Conservation (phyloP, 148 eudicot genomes). For the Arctostaphylos glauca region DNA sequence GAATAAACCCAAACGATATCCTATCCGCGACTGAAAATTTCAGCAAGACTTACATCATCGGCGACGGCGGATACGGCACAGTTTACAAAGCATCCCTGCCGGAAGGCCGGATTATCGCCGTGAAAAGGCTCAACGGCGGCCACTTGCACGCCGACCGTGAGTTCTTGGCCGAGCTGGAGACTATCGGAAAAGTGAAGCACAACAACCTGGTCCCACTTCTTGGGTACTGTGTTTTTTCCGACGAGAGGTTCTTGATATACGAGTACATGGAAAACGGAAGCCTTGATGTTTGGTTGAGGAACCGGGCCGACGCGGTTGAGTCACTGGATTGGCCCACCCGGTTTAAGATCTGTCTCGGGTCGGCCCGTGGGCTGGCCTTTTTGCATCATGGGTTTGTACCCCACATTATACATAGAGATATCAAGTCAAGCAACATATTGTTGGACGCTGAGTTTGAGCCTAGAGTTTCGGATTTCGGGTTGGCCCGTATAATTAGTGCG, state of each 20-base stretch:
- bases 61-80: conserved; percentile 93
- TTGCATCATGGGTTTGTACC: conserved; percentile 94
- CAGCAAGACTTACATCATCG: conserved; percentile 80
- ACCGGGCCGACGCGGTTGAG: conserved; percentile 70
- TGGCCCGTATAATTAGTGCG: conserved; percentile 87
- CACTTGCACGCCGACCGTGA: conserved; percentile 71
- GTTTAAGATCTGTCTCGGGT: conserved; percentile 74
- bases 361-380: conserved; percentile 90
- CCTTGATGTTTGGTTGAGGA: conserved; percentile 86
- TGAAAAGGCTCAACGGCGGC: conserved; percentile 80
- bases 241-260: conserved; percentile 79
- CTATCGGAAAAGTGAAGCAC: conserved; percentile 86
- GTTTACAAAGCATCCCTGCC: conserved; percentile 74
- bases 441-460: conserved; percentile 71
- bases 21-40: conserved; percentile 80
- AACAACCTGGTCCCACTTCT: conserved; percentile 72
- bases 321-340: conserved; percentile 90
- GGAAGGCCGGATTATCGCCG: conserved; percentile 65
- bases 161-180: conserved; percentile 89
- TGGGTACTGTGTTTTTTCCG: conserved; percentile 77
- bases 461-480: conserved; percentile 84
- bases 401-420: conserved; percentile 88
- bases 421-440: conserved; percentile 87
- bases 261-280: conserved; percentile 97
- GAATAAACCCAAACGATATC: conserved; percentile 65